A percentile compares a stretch with the other conserved stretches of the same genome.
Conservation (phyloP, 2,329 filamentous ascomycete genomes). For the Amauroascus niger region DNA sequence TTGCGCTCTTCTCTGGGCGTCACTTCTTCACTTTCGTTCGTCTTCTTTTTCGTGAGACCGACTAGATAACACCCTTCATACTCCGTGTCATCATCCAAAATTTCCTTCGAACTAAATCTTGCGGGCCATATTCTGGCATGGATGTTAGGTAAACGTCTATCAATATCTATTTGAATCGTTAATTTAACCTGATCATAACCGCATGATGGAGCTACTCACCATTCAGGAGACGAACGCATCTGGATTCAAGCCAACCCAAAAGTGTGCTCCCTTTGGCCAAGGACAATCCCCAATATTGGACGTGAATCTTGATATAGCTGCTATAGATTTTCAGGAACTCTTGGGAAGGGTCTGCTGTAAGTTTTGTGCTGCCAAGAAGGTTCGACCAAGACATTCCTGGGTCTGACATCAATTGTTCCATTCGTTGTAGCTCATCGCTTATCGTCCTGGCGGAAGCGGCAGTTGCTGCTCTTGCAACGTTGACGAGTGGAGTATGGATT, state of each 20-base stretch:
- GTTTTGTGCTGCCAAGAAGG: conserved; percentile 28
- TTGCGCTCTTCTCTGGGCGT: conserved; percentile 33
- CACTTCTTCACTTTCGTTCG: not conserved
- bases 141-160: conserved; percentile 44
- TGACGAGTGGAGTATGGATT: conserved; percentile 52
- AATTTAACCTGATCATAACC: not conserved
- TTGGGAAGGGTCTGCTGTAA: conserved; percentile 23
- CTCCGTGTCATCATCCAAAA: conserved; percentile 31
- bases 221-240: conserved; percentile 49
- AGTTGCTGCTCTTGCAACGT: conserved; percentile 49
- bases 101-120: conserved; percentile 43
- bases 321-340: conserved; percentile 47
- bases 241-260: conserved; percentile 56
- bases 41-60: conserved; percentile 37
- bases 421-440: conserved; percentile 43
- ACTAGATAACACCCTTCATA: conserved; percentile 55
- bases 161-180: conserved; percentile 40
- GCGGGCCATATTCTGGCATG: conserved; percentile 54
- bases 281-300: conserved; percentile 57
- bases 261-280: conserved; percentile 46
- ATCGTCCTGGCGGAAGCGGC: conserved; percentile 45
- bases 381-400: conserved; percentile 36
- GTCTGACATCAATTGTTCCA: conserved; percentile 34
- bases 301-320: conserved; percentile 51
- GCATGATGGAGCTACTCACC: conserved; percentile 36